Conservation (phyloP, 768 basidiomycete species). For the Dendrothele bispora region DNA sequence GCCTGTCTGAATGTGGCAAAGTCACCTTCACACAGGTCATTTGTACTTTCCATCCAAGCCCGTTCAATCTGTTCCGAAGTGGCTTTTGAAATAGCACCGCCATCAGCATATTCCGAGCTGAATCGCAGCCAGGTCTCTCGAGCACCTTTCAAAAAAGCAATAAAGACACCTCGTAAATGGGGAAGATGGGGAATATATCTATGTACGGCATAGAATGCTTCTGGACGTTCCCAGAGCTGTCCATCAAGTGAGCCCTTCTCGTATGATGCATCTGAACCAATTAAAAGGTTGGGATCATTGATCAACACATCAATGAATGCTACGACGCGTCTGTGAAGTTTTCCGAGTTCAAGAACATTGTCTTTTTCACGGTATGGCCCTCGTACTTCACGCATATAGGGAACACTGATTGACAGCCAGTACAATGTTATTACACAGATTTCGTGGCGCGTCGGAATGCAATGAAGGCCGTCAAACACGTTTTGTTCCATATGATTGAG, state of each 20-base stretch:
- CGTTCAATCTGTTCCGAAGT: no score
- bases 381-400: no score
- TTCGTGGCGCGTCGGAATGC: conserved; percentile 13
- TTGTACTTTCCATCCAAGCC: no score
- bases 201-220: conserved; percentile 10
- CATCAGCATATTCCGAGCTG: no score
- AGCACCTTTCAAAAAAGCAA: conserved; percentile 7
- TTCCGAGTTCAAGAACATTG: conserved; percentile 18
- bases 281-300: conserved; percentile 6
- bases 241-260: conserved; percentile 7
- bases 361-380: background rate
- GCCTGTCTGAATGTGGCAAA: conserved; percentile 9
- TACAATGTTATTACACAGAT: conserved; percentile 9
- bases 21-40: no score
- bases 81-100: no score
- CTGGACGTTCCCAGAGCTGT: conserved; percentile 5
- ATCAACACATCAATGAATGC: conserved; percentile 8
- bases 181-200: background rate
- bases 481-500: conserved; percentile 25
- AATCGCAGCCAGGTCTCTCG: conserved; percentile 3
- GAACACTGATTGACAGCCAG: conserved; percentile 3
- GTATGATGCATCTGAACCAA: background rate
- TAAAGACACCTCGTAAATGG: conserved; percentile 3
- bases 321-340: conserved; percentile 7
- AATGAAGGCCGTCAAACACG: conserved; percentile 12